These are phyloP conservation scores for Pseudocercospora macadamiae DNA, from an alignment of 2,329 filamentous ascomycete genomes.

Conservation along the genomic window DNA sequence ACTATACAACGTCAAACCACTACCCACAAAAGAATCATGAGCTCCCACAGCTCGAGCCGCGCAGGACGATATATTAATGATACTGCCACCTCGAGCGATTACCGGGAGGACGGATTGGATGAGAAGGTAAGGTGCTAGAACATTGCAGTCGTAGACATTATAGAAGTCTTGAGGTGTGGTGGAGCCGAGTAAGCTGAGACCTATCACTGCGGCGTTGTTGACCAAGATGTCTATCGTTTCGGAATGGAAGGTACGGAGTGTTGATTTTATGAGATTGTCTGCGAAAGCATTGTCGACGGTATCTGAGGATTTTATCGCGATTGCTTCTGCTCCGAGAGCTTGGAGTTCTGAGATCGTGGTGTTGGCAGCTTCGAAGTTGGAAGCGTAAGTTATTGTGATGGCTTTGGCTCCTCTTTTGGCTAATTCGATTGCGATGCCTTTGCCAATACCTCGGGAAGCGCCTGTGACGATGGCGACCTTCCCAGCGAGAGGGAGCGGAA, in stretches of 20 bases:
- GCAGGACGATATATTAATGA: conserved; percentile 64
- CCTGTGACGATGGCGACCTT: conserved; percentile 52
- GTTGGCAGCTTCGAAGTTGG: conserved; percentile 14
- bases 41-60: conserved; percentile 47
- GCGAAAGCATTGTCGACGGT: not conserved
- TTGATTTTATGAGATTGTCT: conserved; percentile 14
- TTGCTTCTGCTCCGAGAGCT: conserved; percentile 32
- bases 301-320: conserved; percentile 36
- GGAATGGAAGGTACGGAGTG: conserved; percentile 6
- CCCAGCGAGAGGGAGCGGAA: not conserved
- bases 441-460: conserved; percentile 54
- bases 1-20: conserved; percentile 54
- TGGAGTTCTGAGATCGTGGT: conserved; percentile 37
- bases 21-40: conserved; percentile 37
- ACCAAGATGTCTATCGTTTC: conserved; percentile 47
- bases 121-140: conserved; percentile 57
- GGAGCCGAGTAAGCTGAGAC: conserved; percentile 27
- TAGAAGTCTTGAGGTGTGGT: conserved; percentile 52
- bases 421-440: conserved; percentile 51
- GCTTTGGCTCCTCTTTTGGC: conserved; percentile 51
- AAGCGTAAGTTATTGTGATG: conserved; percentile 44
- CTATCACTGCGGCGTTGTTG: conserved; percentile 42
- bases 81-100: conserved; percentile 51
- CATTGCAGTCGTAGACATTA: conserved; percentile 61
- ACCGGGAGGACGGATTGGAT: conserved; percentile 57